Evolutionary conservation across 1,284 basidiomycete genomes (phyloP).

Genomic region (Xerocomus amazonicus): DNA sequence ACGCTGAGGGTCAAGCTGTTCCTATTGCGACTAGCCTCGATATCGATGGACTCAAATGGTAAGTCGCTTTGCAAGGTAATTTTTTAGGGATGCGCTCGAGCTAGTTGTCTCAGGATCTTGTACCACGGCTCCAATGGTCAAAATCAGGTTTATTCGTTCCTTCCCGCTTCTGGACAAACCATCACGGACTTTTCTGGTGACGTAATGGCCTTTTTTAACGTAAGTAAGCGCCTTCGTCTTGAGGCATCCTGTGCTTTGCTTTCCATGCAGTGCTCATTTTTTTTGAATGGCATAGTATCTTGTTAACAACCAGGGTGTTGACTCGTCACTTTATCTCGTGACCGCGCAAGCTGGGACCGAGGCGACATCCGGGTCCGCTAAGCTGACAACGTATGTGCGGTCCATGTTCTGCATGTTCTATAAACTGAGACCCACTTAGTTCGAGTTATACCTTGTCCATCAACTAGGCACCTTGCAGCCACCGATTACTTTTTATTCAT

Average conservation of each 20-base stretch:
- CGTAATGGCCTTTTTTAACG: slow-evolving; percentile 52
- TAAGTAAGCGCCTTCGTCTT: slow-evolving; percentile 26
- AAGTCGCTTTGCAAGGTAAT: background rate
- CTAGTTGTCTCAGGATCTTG: slow-evolving; percentile 43
- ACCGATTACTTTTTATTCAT: background rate
- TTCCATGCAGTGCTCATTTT: background rate
- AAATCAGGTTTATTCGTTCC: slow-evolving; percentile 64
- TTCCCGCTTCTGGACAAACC: slow-evolving; percentile 40
- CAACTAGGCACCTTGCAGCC: slow-evolving; percentile 20
- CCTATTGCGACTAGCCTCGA: slow-evolving; percentile 43
- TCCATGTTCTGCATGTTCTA: background rate
- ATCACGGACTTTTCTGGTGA: slow-evolving; percentile 55
- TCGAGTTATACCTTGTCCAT: slow-evolving; percentile 42
- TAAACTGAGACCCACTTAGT: slow-evolving; percentile 23
- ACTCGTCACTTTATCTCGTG: slow-evolving; percentile 40
- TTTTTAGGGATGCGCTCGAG: background rate
- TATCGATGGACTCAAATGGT: slow-evolving; percentile 54
- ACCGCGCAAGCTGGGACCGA: slow-evolving; percentile 46
- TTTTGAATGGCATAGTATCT: slow-evolving; percentile 42
- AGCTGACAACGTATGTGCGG: slow-evolving; percentile 39
- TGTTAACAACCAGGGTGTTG: slow-evolving; percentile 43
- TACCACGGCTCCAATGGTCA: slow-evolving; percentile 56
- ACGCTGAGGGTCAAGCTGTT: slow-evolving; percentile 44
- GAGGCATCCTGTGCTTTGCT: background rate
- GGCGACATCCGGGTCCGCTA: slow-evolving; percentile 39